Conservation (phyloP, 306 rosid species). For the Rosa lucieae region DNA sequence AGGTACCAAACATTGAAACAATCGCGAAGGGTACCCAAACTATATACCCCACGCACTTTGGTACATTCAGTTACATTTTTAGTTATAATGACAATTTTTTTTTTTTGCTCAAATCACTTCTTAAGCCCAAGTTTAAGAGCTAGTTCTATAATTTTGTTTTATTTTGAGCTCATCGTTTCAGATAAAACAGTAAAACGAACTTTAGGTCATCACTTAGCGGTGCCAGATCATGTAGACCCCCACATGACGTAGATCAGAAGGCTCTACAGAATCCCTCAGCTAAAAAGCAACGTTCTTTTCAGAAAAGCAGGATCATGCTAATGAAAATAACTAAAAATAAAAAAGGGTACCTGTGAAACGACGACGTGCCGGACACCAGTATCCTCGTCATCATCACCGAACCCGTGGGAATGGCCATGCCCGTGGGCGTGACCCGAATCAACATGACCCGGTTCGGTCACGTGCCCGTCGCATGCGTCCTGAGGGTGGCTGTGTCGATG, state of each 20-base stretch:
- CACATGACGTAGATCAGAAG: not conserved
- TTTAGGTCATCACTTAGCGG: not conserved
- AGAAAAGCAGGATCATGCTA: not conserved
- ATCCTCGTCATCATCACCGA: slow-evolving; percentile 42
- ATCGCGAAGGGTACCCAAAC: not conserved
- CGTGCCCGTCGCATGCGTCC: slow-evolving; percentile 58
- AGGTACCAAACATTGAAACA: not conserved
- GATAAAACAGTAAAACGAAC: not conserved
- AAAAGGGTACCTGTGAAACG: slow-evolving; percentile 71
- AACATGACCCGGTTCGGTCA: slow-evolving; percentile 17
- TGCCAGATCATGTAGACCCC: not conserved
- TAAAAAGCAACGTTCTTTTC: not conserved
- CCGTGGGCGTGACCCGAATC: not conserved
- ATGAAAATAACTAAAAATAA: not conserved
- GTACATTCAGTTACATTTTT: not conserved
- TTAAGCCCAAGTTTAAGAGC: not conserved
- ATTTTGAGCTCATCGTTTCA: not conserved
- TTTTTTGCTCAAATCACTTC: not conserved
- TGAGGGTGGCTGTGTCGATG: slow-evolving; percentile 71
- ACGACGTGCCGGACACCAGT: slow-evolving; percentile 73
- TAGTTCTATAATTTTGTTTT: not conserved
- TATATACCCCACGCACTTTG: not conserved
- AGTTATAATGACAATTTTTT: not conserved
- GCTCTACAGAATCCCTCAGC: not conserved
- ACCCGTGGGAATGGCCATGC: slow-evolving; percentile 47